Evolutionary conservation across 163 green algal genomes (phyloP), one percentile per base, ranked within the genome.

Genomic region (Chloromonas sp.): DNA sequence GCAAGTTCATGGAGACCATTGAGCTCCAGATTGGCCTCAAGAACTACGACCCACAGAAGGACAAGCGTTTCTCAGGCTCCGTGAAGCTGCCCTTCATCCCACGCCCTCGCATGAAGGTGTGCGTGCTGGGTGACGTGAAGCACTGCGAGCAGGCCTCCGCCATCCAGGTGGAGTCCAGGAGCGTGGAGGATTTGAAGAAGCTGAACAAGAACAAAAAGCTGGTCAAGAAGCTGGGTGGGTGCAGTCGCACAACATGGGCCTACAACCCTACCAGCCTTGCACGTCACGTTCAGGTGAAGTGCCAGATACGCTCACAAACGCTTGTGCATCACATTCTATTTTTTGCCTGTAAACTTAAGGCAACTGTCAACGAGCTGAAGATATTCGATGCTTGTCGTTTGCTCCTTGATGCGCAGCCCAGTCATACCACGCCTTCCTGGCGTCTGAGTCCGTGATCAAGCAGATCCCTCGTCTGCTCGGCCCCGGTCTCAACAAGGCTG

Each of bases 121-220:
- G 97, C 94, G 96, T 99, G 81, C 94, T 99, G 61, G 97, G 97
- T 88, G 97, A 99, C 89, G 95, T 98, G 86, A 97, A 98, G 94
- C 97, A 99, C 87, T 98, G 98, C 89, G 97, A 99, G 90, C 93
- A 96, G 88, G 96, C 97, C 79, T 90, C 95, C 85, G 87, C 92
- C 71, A 93, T 99, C 36, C 95, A 92, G 82, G 83, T 99, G 15
- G 97, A 99, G 87, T 84, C 86, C 84, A 98, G 98, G 94, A 95
- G 90, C 84, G 97, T 99, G 82, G 97, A 99, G 88, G 95, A 98
- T 88, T 92, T 99, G 79, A 99, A 99, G 96, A 99, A 99, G 96
- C 94, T 99, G 81, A 99, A 99, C 96, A 99, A 99, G 95, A 99
- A 99, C 97, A 99, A 99, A 95, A 99, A 99, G 95, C 95, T 99